Conservation (phyloP, 495 filamentous ascomycete species). For the Thozetella sp. region DNA sequence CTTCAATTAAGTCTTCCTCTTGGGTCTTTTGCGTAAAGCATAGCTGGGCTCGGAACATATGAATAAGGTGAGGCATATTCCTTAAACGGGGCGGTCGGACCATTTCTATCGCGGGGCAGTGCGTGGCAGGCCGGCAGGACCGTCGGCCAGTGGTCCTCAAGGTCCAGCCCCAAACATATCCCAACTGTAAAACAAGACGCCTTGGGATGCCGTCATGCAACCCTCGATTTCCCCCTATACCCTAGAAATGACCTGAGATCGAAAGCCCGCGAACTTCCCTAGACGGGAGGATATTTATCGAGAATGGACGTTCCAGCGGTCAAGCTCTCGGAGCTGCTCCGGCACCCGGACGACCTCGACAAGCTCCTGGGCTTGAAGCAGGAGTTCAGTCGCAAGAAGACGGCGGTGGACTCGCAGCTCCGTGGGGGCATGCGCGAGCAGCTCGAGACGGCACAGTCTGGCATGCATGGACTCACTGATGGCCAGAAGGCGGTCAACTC, state of each 20-base stretch:
- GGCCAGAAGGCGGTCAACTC: conserved; percentile 84
- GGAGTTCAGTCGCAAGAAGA: conserved; percentile 94
- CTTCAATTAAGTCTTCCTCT: too few relatives aligned
- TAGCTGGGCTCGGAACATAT: too few relatives aligned
- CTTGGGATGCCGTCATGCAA: not conserved
- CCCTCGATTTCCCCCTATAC: not conserved
- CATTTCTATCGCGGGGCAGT: not conserved
- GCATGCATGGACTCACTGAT: conserved; percentile 83
- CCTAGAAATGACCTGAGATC: not conserved
- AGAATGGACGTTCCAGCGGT: conserved; percentile 58
- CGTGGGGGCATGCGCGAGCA: conserved; percentile 86
- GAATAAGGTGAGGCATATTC: too few relatives aligned
- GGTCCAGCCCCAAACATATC: not conserved
- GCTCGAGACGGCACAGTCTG: conserved; percentile 86
- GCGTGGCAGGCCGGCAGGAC: not conserved
- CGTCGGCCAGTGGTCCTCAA: not conserved
- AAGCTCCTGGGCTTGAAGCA: conserved; percentile 88
- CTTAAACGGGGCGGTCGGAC: not conserved
- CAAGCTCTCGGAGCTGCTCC: conserved; percentile 74
- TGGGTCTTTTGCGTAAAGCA: too few relatives aligned
- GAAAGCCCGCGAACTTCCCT: not conserved
- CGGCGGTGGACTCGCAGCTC: conserved; percentile 84
- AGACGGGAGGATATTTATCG: conserved; percentile 4
- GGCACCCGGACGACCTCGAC: conserved; percentile 85
- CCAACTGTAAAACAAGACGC: not conserved